Conservation (phyloP, 306 rosid genomes). For the Rosa multiflora region DNA sequence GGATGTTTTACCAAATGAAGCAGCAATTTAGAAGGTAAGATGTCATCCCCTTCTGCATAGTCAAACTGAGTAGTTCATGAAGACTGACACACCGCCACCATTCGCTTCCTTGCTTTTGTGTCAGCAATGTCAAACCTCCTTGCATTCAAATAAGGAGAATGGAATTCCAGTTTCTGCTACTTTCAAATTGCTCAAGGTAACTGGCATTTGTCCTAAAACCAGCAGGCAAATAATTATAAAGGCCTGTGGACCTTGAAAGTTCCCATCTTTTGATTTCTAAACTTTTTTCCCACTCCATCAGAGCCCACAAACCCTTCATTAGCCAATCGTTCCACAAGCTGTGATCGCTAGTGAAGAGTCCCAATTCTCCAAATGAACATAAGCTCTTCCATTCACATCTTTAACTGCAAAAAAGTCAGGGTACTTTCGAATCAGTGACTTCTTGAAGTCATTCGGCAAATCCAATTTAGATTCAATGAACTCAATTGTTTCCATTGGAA, state of each 20-base stretch:
- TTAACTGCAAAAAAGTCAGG: constrained; percentile 59
- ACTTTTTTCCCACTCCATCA: constrained; percentile 33
- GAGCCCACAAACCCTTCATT: constrained; percentile 36
- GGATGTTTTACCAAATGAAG: constrained; percentile 81
- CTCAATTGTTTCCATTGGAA: constrained; percentile 56
- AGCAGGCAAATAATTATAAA: constrained; percentile 51
- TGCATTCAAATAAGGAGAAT: constrained; percentile 81
- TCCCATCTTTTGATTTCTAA: constrained; percentile 69
- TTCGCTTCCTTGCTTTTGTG: too few species aligned
- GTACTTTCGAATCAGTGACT: constrained; percentile 50
- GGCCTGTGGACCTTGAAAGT: constrained; percentile 53
- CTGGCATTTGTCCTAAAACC: constrained; percentile 74
- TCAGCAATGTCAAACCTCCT: constrained; percentile 62
- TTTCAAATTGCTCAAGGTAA: constrained; percentile 60
- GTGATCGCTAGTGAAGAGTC: constrained; percentile 58
- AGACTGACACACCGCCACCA: too few species aligned
- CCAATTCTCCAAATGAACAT: too few species aligned
- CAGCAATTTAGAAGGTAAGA: constrained; percentile 38
- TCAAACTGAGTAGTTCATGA: too few species aligned
- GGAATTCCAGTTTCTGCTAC: constrained; percentile 88
- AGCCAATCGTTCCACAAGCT: constrained; percentile 46
- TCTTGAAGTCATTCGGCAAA: constrained; percentile 48
- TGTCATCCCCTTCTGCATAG: too few species aligned
- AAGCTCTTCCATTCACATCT: constrained; percentile 43
- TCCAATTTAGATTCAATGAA: constrained; percentile 61